phyloP scores from a whole-genome alignment of 169 alveolate genomes.

The Eimeria tenella region DNA sequence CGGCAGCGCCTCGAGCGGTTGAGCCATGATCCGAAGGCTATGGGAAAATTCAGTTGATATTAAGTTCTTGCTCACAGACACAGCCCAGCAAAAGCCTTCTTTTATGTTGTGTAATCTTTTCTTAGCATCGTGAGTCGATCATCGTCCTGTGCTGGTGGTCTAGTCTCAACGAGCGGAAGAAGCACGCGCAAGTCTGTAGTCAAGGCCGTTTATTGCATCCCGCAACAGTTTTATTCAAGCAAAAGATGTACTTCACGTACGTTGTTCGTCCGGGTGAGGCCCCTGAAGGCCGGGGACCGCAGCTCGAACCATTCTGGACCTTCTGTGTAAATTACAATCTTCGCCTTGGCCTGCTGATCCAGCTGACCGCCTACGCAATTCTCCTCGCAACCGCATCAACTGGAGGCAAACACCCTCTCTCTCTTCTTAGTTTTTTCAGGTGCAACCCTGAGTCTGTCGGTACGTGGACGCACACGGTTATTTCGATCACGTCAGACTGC shows the following conservation, averaged over 20 bases:
- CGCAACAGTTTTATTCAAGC: not conserved
- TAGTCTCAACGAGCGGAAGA: not conserved
- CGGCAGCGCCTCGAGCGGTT: conserved; percentile 34
- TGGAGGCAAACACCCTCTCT: conserved; percentile 90
- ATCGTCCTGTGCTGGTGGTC: conserved; percentile 7
- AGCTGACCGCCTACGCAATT: conserved; percentile 84
- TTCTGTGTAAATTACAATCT: conserved; percentile 91
- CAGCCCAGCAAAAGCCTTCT: no score
- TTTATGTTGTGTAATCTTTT: not conserved
- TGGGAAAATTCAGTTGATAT: no score
- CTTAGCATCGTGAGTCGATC: not conserved
- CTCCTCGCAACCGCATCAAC: conserved; percentile 84
- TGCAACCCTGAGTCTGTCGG: conserved; percentile 91
- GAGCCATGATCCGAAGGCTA: not conserved
- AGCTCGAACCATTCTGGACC: conserved; percentile 93
- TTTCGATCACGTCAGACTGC: not conserved
- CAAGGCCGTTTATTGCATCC: not conserved
- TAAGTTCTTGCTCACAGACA: no score
- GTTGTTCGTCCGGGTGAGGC: conserved; percentile 97
- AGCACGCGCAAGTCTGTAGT: not conserved
- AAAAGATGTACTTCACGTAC: conserved; percentile 92
- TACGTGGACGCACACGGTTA: not conserved
- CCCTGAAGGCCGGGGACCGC: conserved; percentile 96
- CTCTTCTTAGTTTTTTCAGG: conserved; percentile 88
- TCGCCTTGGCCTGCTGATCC: conserved; percentile 91